Base-by-base conservation (phyloP, 192 early-diverging fungal genomes). In the Backusella australiensis region DNA sequence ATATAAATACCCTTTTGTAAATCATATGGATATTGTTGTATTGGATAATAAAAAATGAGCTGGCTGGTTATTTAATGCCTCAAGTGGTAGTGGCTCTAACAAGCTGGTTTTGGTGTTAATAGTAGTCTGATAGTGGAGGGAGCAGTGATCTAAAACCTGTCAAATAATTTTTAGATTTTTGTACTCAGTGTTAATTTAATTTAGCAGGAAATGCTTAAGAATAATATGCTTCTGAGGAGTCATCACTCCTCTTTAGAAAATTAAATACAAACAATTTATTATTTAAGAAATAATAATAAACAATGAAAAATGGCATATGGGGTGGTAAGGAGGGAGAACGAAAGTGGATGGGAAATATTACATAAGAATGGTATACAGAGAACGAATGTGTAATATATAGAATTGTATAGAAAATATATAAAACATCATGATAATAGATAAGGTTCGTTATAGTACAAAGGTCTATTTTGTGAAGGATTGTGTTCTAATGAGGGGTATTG, bases 301-400 rank as follows among this genome's bases (percentile, higher is more conserved):
- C 9, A 59, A 63, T 23, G 53, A 26, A 63, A 29, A 63, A 17
- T 63, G 56, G 56, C 56, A 63, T 63, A 63, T 44, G 42, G 12
- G 12, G 42, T 49, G 46, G 17, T 19, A 49, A 49, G 46, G 19
- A 49, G 15, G 6, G 46, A 49, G 19, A 49, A 49, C 15, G 46
- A 63, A 26, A 8, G 26, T 26, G 26, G 8, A 59, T 23, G 56
- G 12, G 56, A 29, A 59, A 63, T 63, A 4, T 23, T 29, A 63
- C 56, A 63, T 63, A 63, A 63, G 26, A 63, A 11, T 63, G 56
- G 12, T 63, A 29, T 26, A 63, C 56, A 63, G 26, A 29, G 56
- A 63, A 63, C 56, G 56, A 63, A 29, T 26, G 56, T 63, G 56
- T 63, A 63, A 63, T 63, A 26, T 63, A 63, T 63, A 63, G 26